A percentile compares a stretch with the other conserved stretches of the same genome.
phyloP scores from a whole-genome alignment of 2,329 filamentous ascomycete genomes.

The Fusarium equiseti region DNA sequence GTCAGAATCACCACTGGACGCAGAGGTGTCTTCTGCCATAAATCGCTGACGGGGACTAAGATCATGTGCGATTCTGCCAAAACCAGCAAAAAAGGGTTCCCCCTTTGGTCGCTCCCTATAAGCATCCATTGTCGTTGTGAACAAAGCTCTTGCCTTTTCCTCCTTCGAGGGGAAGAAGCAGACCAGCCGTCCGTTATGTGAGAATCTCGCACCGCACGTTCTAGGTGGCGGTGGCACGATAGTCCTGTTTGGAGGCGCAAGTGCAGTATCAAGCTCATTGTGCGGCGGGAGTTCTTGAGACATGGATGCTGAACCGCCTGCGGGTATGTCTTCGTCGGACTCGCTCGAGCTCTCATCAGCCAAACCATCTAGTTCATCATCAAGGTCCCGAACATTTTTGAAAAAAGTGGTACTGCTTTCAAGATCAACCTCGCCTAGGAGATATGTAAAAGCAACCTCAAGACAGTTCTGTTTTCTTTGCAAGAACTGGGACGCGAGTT shows the following conservation, averaged over 20 bases:
- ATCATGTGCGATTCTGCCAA: constrained; percentile 67
- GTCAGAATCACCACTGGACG: constrained; percentile 63
- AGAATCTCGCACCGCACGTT: constrained; percentile 71
- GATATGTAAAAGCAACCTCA: constrained; percentile 71
- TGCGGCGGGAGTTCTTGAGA: constrained; percentile 71
- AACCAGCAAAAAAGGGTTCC: constrained; percentile 69
- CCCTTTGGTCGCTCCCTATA: constrained; percentile 63
- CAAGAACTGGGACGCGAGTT: constrained; percentile 68
- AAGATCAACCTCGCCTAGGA: constrained; percentile 72
- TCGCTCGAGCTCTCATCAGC: constrained; percentile 87
- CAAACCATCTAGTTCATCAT: constrained; percentile 67
- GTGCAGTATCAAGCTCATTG: constrained; percentile 64
- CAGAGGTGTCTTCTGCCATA: constrained; percentile 63
- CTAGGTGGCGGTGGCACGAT: constrained; percentile 68
- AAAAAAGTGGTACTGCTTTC: constrained; percentile 71
- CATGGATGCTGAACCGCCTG: constrained; percentile 68
- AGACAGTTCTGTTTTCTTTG: constrained; percentile 71
- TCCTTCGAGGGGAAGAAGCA: constrained; percentile 79
- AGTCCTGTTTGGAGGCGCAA: constrained; percentile 64
- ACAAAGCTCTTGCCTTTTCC: constrained; percentile 65
- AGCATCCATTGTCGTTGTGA: constrained; percentile 61
- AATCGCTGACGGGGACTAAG: constrained; percentile 61
- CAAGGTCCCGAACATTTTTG: constrained; percentile 73
- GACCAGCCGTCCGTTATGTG: constrained; percentile 71
- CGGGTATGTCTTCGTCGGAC: constrained; percentile 71